Conservation (phyloP, 1,139 yeast genomes). For the Sugiyamaella paludigena region DNA sequence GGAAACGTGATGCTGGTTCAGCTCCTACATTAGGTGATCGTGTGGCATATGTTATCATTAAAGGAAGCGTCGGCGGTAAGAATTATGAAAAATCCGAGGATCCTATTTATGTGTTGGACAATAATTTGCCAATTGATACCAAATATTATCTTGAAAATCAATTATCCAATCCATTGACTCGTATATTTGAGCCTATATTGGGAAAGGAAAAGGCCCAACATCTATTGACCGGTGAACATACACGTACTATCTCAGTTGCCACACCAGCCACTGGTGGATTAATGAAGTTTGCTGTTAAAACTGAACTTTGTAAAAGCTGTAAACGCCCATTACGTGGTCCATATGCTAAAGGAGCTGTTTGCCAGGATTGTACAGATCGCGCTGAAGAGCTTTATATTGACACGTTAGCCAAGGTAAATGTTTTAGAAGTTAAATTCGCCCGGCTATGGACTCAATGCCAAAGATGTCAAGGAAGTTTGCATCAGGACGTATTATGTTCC, state of each 20-base stretch:
- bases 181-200: constrained; percentile 92
- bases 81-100: constrained; percentile 96
- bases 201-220: constrained; percentile 84
- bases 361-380: constrained; percentile 70
- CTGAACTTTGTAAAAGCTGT: constrained; percentile 86
- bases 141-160: constrained; percentile 93
- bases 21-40: constrained; percentile 98
- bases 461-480: constrained; percentile 92
- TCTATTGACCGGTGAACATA: constrained; percentile 70
- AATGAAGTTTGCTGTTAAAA: constrained; percentile 87
- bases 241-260: constrained; percentile 70
- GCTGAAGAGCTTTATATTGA: constrained; percentile 78
- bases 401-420: constrained; percentile 76
- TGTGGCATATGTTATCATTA: constrained; percentile 92
- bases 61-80: constrained; percentile 77
- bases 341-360: constrained; percentile 70
- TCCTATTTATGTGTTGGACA: constrained; percentile 87
- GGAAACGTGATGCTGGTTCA: constrained; percentile 93
- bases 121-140: constrained; percentile 90
- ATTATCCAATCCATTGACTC: constrained; percentile 82
- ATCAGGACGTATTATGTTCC: constrained; percentile 92
- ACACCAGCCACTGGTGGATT: constrained; percentile 72
- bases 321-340: constrained; percentile 69
- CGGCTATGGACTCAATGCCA: constrained; percentile 98
- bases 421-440: constrained; percentile 77